phyloP scores from a whole-genome alignment of 345 rosid genomes.

The Sonneratia alba region DNA sequence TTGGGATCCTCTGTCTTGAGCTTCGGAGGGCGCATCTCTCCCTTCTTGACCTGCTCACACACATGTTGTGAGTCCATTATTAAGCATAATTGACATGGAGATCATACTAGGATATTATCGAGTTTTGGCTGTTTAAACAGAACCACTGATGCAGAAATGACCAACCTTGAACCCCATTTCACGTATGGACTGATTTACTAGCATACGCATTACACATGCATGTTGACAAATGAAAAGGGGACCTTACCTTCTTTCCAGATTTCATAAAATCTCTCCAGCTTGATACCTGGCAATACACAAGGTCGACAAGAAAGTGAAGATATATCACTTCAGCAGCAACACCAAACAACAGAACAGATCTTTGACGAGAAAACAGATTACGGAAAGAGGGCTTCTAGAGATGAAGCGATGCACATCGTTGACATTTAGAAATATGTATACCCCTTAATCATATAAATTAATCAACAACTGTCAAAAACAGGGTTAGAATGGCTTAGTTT shows the following conservation, averaged over 20 bases:
- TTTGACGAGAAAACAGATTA: background rate
- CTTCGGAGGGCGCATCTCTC: constrained; percentile 88
- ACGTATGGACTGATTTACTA: background rate
- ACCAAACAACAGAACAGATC: too few species aligned
- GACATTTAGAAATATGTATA: background rate
- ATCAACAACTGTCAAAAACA: background rate
- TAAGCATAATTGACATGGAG: background rate
- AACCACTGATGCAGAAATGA: background rate
- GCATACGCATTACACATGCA: background rate
- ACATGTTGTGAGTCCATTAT: too few species aligned
- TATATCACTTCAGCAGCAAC: background rate
- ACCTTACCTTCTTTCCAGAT: constrained; percentile 74
- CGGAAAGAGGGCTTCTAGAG: background rate
- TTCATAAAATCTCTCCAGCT: constrained; percentile 96
- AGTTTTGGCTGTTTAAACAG: background rate
- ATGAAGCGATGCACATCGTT: background rate
- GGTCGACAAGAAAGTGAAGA: background rate
- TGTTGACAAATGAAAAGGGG: background rate
- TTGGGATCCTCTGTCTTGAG: constrained; percentile 98
- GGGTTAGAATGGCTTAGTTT: background rate
- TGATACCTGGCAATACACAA: constrained; percentile 46
- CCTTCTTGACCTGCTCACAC: constrained; percentile 59
- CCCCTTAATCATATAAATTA: background rate
- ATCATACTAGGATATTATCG: background rate
- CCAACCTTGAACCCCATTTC: background rate